Evolutionary conservation across 768 basidiomycete genomes (phyloP).

Genomic region (Ramaria rubella): DNA sequence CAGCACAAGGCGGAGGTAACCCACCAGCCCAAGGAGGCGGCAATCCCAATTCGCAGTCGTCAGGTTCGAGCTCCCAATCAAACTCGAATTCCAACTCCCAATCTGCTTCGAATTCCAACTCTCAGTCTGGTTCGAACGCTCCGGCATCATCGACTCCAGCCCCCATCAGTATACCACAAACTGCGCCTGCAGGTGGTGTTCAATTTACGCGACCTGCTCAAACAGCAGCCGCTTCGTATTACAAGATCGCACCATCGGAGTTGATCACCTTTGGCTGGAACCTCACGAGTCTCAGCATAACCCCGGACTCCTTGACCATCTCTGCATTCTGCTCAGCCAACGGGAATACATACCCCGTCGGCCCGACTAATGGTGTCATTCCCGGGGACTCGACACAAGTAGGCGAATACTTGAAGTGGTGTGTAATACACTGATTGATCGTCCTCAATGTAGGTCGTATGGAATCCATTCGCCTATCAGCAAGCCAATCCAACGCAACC

Average conservation of each 20-base stretch:
- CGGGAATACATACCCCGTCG: conserved; percentile 85
- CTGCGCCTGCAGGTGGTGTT: conserved; percentile 39
- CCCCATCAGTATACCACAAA: conserved; percentile 14
- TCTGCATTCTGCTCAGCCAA: conserved; percentile 72
- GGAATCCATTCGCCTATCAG: conserved; percentile 78
- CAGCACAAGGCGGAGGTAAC: neutral
- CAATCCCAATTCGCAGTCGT: neutral
- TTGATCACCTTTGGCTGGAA: conserved; percentile 90
- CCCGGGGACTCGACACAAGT: conserved; percentile 55
- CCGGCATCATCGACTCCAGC: neutral
- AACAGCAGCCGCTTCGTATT: conserved; percentile 72
- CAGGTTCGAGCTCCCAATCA: neutral
- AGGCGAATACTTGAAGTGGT: conserved; percentile 8
- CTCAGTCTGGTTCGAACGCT: neutral
- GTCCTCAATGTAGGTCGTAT: conserved; percentile 41
- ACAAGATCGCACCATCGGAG: conserved; percentile 72
- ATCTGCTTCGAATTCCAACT: neutral
- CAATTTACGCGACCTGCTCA: conserved; percentile 76
- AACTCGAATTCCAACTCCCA: neutral
- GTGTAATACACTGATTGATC: neutral
- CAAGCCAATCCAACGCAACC: conserved; percentile 53
- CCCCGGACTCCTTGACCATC: conserved; percentile 71
- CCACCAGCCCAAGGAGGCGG: neutral
- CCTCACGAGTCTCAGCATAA: conserved; percentile 64
- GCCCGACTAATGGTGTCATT: conserved; percentile 66